Evolutionary conservation across 805 yeast genomes (phyloP).

Genomic region (Schwanniomyces occidentalis): DNA sequence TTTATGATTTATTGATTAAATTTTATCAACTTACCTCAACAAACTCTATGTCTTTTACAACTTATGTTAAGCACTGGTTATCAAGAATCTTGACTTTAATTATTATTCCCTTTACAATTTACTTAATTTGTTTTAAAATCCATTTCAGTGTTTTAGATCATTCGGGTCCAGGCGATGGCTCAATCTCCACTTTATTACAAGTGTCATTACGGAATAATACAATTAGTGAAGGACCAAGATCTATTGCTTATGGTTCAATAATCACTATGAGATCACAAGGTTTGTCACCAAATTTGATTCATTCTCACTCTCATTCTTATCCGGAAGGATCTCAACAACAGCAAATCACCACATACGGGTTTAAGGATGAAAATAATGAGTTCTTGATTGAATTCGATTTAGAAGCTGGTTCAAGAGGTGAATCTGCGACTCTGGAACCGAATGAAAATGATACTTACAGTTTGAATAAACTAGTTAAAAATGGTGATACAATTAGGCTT

Average conservation of each 20-base stretch:
- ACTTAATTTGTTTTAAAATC: conserved; percentile 69
- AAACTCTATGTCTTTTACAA: conserved; percentile 9
- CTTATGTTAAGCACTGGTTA: conserved; percentile 66
- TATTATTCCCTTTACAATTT: conserved; percentile 67
- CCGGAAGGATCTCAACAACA: conserved; percentile 95
- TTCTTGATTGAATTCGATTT: conserved; percentile 71
- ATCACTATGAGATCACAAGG: conserved; percentile 72
- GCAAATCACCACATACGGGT: conserved; percentile 91
- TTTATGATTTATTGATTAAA: conserved; percentile 52
- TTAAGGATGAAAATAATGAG: conserved; percentile 82
- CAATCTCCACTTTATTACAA: conserved; percentile 87
- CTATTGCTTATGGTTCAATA: conserved; percentile 60
- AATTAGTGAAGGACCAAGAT: conserved; percentile 65
- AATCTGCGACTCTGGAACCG: conserved; percentile 31
- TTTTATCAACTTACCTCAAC: conserved; percentile 33
- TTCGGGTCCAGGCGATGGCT: conserved; percentile 92
- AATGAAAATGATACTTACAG: conserved; percentile 14
- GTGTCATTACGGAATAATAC: conserved; percentile 74
- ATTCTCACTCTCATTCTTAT: conserved; percentile 81
- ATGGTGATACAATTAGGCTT: conserved; percentile 71
- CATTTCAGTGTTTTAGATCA: conserved; percentile 76
- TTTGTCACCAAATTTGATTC: conserved; percentile 71
- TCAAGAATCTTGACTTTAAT: conserved; percentile 67
- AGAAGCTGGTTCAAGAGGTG: conserved; percentile 31
- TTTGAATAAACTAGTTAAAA: conserved; percentile 34